Evolutionary conservation across 495 filamentous ascomycete species (phyloP).

Genomic region (Parathielavia hyrcaniae): DNA sequence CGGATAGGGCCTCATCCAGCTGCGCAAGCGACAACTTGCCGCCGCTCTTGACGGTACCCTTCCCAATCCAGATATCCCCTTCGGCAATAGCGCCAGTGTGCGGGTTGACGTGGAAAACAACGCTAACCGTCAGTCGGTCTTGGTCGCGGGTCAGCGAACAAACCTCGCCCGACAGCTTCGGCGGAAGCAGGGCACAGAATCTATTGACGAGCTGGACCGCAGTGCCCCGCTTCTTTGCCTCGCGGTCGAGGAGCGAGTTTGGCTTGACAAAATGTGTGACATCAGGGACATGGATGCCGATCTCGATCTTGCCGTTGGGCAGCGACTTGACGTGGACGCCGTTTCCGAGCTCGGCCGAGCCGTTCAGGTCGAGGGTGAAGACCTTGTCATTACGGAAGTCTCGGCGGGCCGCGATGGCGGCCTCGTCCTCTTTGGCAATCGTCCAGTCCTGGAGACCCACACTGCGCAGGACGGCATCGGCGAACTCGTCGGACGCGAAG

Average conservation of each 20-base stretch:
- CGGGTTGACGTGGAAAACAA: constrained; percentile 82
- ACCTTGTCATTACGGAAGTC: constrained; percentile 87
- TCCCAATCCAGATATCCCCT: constrained; percentile 88
- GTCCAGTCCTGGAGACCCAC: constrained; percentile 90
- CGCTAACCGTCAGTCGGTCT: constrained; percentile 84
- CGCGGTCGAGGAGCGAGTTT: constrained; percentile 91
- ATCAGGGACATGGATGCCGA: constrained; percentile 93
- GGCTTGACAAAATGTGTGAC: constrained; percentile 95
- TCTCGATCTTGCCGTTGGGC: constrained; percentile 77
- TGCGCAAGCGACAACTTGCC: constrained; percentile 78
- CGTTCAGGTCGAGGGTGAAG: constrained; percentile 85
- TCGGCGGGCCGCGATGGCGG: constrained; percentile 64
- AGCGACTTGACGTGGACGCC: constrained; percentile 84
- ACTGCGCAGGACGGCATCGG: constrained; percentile 88
- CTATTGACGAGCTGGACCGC: constrained; percentile 90
- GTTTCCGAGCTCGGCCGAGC: constrained; percentile 77
- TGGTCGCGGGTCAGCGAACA: constrained; percentile 80
- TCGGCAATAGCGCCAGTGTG: constrained; percentile 69
- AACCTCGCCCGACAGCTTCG: constrained; percentile 74
- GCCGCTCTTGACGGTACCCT: constrained; percentile 83
- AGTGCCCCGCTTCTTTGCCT: constrained; percentile 96
- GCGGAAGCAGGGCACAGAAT: constrained; percentile 83
- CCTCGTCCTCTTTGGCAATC: constrained; percentile 72
- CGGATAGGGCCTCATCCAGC: constrained; percentile 70
- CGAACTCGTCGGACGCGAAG: constrained; percentile 95